Percentiles rank a stretch among this genome's conserved stretches.
phyloP scores from a whole-genome alignment of 2,329 filamentous ascomycete genomes.

The Fusarium subtropicale region DNA sequence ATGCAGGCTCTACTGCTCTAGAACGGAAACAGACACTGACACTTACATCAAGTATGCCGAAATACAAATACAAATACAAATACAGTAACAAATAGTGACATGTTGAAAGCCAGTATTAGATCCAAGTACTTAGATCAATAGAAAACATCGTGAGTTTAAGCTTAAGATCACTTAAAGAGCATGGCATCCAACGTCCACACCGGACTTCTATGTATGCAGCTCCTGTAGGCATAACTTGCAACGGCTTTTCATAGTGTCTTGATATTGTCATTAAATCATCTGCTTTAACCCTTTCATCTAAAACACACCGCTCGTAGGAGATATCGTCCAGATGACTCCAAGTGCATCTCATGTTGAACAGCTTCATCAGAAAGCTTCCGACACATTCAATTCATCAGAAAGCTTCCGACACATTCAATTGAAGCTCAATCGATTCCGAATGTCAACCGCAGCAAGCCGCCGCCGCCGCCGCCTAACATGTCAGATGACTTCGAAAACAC shows the following conservation, averaged over 20 bases:
- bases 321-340: background rate
- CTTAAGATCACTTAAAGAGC: background rate
- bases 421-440: background rate
- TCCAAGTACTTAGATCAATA: too few relatives aligned
- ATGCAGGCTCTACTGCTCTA: background rate
- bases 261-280: background rate
- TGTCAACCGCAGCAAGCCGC: background rate
- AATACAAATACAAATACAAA: background rate
- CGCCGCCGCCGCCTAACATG: background rate
- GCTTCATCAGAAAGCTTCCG: too few relatives aligned
- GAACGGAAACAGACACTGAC: background rate
- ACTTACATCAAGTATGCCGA: background rate
- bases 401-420: background rate
- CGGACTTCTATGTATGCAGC: background rate
- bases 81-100: background rate
- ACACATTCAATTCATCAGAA: background rate
- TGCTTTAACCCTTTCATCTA: too few relatives aligned
- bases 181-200: background rate
- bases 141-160: background rate
- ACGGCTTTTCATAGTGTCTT: background rate
- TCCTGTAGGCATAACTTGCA: background rate
- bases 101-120: background rate
- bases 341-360: too few relatives aligned
- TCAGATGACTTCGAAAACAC: background rate
- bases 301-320: background rate